Evolutionary conservation across 2,329 filamentous ascomycete genomes (phyloP).

Genomic region (Tolypocladium tropicale): DNA sequence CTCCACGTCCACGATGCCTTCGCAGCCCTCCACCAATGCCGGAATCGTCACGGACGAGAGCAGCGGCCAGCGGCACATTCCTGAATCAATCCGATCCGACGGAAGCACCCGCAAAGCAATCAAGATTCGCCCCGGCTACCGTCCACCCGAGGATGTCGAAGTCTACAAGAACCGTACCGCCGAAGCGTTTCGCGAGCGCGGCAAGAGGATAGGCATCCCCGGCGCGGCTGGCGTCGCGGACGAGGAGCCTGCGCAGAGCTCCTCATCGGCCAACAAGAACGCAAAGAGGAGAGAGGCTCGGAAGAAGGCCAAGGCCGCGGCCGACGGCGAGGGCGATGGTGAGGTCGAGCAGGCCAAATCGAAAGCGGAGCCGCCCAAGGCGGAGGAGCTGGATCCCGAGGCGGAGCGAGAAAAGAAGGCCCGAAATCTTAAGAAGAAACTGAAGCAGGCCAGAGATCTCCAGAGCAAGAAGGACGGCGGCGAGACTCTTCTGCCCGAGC

Average conservation of each 20-base stretch:
- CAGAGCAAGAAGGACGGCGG: conserved; percentile 86
- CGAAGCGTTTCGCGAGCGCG: conserved; percentile 71
- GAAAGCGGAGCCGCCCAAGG: conserved; percentile 13
- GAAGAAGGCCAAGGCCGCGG: conserved; percentile 42
- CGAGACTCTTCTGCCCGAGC: conserved; percentile 75
- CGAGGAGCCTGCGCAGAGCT: conserved; percentile 34
- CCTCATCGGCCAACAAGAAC: conserved; percentile 66
- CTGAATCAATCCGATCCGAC: conserved; percentile 75
- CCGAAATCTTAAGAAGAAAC: conserved; percentile 83
- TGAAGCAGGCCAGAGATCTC: conserved; percentile 85
- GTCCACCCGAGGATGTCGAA: conserved; percentile 89
- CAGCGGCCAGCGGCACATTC: conserved; percentile 80
- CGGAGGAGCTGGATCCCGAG: conserved; percentile 51
- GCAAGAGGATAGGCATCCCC: conserved; percentile 51
- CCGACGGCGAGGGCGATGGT: conserved; percentile 54
- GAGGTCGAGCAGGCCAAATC: conserved; percentile 20
- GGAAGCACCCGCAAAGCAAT: conserved; percentile 91
- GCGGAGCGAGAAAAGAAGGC: conserved; percentile 87
- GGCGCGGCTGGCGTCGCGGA: conserved; percentile 55
- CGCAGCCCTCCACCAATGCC: conserved; percentile 42
- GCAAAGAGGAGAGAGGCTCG: conserved; percentile 58
- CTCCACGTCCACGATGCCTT: conserved; percentile 28
- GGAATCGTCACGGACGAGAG: conserved; percentile 68
- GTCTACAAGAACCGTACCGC: conserved; percentile 91
- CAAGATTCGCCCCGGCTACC: conserved; percentile 85